phyloP scores from a whole-genome alignment of 2,329 filamentous ascomycete genomes.

The Emmonsia crescens region DNA sequence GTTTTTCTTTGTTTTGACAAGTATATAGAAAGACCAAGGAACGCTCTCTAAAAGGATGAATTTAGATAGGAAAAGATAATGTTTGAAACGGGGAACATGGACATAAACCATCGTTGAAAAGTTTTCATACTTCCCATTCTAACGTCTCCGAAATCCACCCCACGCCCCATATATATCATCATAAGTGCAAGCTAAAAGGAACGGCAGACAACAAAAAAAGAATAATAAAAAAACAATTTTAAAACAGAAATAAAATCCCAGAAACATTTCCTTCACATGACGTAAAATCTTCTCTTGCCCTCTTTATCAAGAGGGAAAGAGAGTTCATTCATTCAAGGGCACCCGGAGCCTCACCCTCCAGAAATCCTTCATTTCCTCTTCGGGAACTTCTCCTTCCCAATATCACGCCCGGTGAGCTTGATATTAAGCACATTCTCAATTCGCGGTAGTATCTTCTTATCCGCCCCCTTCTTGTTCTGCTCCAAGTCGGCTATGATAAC shows the following conservation, averaged over 20 bases:
- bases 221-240: background rate
- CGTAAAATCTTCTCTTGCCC: background rate
- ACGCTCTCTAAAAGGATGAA: background rate
- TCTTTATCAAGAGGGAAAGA: background rate
- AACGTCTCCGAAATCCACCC: background rate
- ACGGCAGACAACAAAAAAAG: background rate
- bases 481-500: constrained; percentile 76
- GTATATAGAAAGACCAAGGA: background rate
- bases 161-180: background rate
- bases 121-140: background rate
- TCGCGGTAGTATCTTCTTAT: constrained; percentile 67
- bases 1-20: background rate
- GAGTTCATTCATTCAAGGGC: background rate
- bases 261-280: background rate
- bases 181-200: background rate
- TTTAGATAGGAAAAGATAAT: background rate
- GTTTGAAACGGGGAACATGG: background rate
- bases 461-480: constrained; percentile 63
- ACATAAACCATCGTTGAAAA: background rate
- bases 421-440: constrained; percentile 83
- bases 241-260: background rate
- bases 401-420: constrained; percentile 74
- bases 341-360: constrained; percentile 3
- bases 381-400: constrained; percentile 71
- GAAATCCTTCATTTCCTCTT: constrained; percentile 52